phyloP scores from a whole-genome alignment of 164 flowering plant species.

The Dillenia suffruticosa region DNA sequence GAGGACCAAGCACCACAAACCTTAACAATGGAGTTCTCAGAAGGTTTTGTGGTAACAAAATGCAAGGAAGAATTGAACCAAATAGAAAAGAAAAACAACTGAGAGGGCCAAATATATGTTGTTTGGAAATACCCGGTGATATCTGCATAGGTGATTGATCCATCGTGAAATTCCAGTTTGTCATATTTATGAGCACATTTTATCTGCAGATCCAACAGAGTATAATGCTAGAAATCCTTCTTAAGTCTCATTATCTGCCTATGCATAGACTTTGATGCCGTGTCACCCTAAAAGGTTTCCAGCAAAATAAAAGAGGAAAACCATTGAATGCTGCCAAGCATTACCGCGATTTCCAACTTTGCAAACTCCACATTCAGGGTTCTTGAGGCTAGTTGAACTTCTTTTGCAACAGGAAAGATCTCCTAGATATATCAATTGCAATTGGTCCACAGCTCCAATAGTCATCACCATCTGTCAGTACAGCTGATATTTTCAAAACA shows the following conservation, averaged over 20 bases:
- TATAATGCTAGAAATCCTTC: no score
- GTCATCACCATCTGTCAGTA: conserved; percentile 28
- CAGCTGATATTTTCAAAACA: no score
- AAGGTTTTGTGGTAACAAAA: no score
- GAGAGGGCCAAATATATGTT: no score
- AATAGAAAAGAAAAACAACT: no score
- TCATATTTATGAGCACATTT: conserved; percentile 25
- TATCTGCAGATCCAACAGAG: conserved; percentile 18
- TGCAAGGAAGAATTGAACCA: no score
- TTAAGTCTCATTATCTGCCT: no score
- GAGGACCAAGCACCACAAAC: conserved; percentile 3
- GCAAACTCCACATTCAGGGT: conserved; percentile 11
- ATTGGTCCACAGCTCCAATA: conserved; percentile 35
- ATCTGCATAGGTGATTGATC: conserved; percentile 27
- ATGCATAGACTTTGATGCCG: no score
- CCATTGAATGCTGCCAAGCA: conserved; percentile 26
- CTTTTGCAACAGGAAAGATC: conserved; percentile 30
- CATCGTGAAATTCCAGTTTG: conserved; percentile 32
- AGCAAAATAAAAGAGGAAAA: neutral
- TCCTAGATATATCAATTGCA: conserved; percentile 32
- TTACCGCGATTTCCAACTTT: conserved; percentile 11
- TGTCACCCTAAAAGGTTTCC: no score
- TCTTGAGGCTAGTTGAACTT: conserved; percentile 41
- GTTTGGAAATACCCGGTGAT: conserved; percentile 22
- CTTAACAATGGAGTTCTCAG: no score